Conservation (phyloP, 106 monocot species). For the Amphibolis antarctica region DNA sequence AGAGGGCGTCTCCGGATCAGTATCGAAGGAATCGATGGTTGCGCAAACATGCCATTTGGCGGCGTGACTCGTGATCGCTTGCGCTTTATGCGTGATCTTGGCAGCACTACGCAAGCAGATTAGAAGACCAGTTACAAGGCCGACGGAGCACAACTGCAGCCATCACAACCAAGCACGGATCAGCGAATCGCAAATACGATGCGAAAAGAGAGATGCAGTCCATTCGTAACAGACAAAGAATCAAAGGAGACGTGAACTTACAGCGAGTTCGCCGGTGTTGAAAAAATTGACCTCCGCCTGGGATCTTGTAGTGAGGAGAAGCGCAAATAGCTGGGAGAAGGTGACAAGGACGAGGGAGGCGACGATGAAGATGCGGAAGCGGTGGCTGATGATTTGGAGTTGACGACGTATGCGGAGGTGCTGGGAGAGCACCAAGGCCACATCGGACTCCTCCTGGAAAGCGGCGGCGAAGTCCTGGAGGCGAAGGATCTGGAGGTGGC, state of each 20-base stretch:
- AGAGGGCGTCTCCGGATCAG: not conserved
- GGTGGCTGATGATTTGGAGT: constrained; percentile 65
- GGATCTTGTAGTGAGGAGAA: constrained; percentile 52
- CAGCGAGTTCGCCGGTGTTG: constrained; percentile 73
- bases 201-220: too few relatives aligned
- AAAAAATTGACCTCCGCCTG: constrained; percentile 45
- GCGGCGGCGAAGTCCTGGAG: constrained; percentile 54
- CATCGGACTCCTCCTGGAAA: constrained; percentile 41
- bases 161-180: not conserved
- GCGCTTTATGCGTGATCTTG: constrained; percentile 92
- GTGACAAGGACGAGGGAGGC: constrained; percentile 45
- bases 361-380: constrained; percentile 60
- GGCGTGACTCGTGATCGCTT: constrained; percentile 78
- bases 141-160: constrained; percentile 51
- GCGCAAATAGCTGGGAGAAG: constrained; percentile 46
- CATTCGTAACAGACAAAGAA: too few relatives aligned
- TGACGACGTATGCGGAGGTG: constrained; percentile 59
- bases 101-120: constrained; percentile 73
- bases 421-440: constrained; percentile 34
- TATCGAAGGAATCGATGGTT: constrained; percentile 23
- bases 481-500: constrained; percentile 76
- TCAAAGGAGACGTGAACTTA: constrained; percentile 2
- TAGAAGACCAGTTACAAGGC: constrained; percentile 50
- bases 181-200: too few relatives aligned
- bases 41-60: constrained; percentile 74